Evolutionary conservation across 208 protist genomes (phyloP), one percentile per base, ranked within the genome.

Genomic region (Leishmania amazonensis): DNA sequence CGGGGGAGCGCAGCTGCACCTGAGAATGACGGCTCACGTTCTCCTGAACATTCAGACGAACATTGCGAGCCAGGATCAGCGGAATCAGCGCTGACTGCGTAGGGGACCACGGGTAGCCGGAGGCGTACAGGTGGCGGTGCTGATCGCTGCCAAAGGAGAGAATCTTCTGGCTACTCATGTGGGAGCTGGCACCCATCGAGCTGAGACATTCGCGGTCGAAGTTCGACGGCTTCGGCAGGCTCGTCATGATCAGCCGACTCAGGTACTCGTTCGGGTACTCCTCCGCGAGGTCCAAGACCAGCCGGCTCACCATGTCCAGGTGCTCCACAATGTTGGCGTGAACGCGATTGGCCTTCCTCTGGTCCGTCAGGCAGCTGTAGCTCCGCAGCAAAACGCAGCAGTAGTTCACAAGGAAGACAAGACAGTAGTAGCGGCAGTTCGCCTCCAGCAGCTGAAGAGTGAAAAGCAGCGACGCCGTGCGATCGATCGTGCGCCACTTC

Each of bases 391-490:
- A 21, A 60, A 86, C 54, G 8, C 74, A 42, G 24, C 51, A 74
- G 78, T 86, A 86, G 78, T 75, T 80, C 54, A 51, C 57, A 28
- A 75, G 54, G 45, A 67, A 79, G 53, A 35, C 40, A 42, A 82
- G 76, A 62, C 60, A 83, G 60, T 80, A 83, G 78, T 78, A 86
- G 49, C 79, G 77, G 83, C 72, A 83, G 21, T 74, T 45, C 47
- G 75, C 53, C 75, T 86, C 83, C 65, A 86, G 68, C 57, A 86
- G 79, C n/a, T 19, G 71, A 17, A 86, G 78, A 3, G 73, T 81
- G 40, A 75, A 42, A 31, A 68, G 28, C 38, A 76, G 49, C 79
- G 68, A 77, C 67, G 67, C 49, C 15, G 40, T 77, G 68, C 68
- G 68, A 53, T 74, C 68, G 42, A 74, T 74, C 45, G 45, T 54